Evolutionary conservation across 202 grass and related monocot species (phyloP).

Genomic region (Schoenoplectus tabernaemontani): DNA sequence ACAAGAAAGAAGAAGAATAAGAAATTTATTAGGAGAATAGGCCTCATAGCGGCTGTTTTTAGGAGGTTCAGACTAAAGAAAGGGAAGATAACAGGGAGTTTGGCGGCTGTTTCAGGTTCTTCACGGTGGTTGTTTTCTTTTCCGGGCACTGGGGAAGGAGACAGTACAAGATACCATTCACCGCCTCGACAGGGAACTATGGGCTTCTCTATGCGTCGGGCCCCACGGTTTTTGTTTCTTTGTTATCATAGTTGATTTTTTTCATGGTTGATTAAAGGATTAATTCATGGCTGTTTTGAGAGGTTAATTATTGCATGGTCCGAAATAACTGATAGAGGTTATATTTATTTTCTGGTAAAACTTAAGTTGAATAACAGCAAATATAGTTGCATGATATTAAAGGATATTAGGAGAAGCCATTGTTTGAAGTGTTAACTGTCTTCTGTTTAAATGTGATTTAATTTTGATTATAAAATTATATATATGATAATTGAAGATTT

Average conservation of each 20-base stretch:
- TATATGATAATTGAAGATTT: neutral
- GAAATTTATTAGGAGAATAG: slow-evolving; percentile 29
- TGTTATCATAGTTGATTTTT: slow-evolving; percentile 18
- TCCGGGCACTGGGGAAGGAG: neutral
- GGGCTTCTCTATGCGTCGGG: slow-evolving; percentile 8
- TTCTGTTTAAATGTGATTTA: neutral
- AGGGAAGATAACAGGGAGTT: neutral
- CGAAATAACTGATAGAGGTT: too few relatives aligned
- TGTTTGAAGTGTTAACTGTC: neutral
- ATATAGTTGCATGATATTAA: neutral
- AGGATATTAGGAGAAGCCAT: neutral
- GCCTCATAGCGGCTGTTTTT: slow-evolving; percentile 38
- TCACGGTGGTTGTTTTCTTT: slow-evolving; percentile 45
- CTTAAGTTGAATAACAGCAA: neutral
- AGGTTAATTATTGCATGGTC: too few relatives aligned
- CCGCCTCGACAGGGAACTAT: neutral
- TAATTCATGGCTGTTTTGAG: neutral
- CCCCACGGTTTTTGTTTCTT: slow-evolving; percentile 34
- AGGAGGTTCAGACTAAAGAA: slow-evolving; percentile 31
- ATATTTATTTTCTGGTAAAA: too few relatives aligned
- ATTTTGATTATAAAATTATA: too few relatives aligned
- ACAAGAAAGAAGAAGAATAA: slow-evolving; percentile 20
- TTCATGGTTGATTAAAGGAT: neutral
- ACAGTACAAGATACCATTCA: neutral
- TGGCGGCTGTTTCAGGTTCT: slow-evolving; percentile 33